Evolutionary conservation across 495 filamentous ascomycete species (phyloP), one percentile per base, ranked within the genome.

Genomic region (Talaromyces adpressus): DNA sequence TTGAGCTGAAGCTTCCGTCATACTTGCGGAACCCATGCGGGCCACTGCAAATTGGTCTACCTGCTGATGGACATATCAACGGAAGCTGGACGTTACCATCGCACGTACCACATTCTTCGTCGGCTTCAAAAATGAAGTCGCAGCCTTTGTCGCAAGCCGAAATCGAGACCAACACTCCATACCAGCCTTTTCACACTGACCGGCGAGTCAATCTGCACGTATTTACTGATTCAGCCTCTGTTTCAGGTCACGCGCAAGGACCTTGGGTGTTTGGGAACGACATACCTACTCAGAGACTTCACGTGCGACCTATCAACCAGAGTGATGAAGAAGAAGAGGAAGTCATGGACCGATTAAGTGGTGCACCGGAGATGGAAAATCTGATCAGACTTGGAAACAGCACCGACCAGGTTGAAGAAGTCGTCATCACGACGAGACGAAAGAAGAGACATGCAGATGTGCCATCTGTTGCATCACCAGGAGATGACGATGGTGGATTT

Each of bases 131-230:
- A 58, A 34, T 70, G 18, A 73, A 77, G 45, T 73, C 73, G 23
- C 80, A 85, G 63, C 82, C 82, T 3, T 73, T 96, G 58, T 91
- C 91, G 4, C 88, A 92, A 66, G 90, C 92, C 2, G 93, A 97
- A 76, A 93, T 96, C 64, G 93, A 97, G 71, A 94, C 92, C 1
- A 94, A 91, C 65, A 88, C 91, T 7, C 88, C 91, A 2, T 96
- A 93, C 63, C 90, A 92, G 64, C 91, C 93, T 0, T 96, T 96
- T 76, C 91, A 96, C 70, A 93, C 91, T 0, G 92, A 96, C 66
- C 84, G 85, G 20, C 84, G 92, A 9, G 89, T 96, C 36, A 83
- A 79, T 30, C 73, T 96, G 14, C 87, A 85, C 67, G 79, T 88
- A 16, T 91, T 86, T 66, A 70, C 71, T 36, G 63, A 70, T 29